Percentiles rank a stretch among this genome's conserved stretches.
Evolutionary conservation across 441 rosid genomes (phyloP).

Genomic region (Cnidoscolus chayamansa): DNA sequence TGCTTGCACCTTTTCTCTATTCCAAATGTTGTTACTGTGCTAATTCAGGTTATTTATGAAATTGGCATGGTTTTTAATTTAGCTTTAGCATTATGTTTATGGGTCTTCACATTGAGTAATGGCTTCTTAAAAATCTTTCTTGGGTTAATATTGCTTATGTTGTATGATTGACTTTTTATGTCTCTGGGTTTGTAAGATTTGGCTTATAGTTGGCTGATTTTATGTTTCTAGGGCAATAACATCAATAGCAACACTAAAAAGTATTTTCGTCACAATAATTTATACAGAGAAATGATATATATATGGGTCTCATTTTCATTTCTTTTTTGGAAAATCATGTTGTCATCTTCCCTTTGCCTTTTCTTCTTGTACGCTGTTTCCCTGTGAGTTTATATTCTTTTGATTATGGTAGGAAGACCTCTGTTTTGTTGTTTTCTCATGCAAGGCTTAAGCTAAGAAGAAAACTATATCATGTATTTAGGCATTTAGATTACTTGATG

Average conservation of each 20-base stretch:
- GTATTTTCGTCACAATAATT: neutral
- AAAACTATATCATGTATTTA: neutral
- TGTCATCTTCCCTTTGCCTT: neutral
- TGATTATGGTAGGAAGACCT: neutral
- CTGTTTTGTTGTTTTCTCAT: neutral
- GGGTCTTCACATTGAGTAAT: no score
- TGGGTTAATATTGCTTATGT: neutral
- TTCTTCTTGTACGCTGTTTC: neutral
- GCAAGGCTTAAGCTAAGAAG: neutral
- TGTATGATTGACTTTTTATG: neutral
- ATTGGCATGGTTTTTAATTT: no score
- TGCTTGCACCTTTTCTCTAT: no score
- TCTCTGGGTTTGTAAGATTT: neutral
- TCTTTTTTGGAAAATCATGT: neutral
- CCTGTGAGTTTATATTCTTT: neutral
- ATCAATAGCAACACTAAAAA: neutral
- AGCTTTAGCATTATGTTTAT: no score
- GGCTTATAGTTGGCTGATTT: slow-evolving; percentile 5
- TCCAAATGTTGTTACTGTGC: no score
- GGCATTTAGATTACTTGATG: neutral
- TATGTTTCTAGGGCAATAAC: neutral
- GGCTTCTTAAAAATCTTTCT: neutral
- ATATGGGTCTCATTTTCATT: neutral
- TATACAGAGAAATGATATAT: neutral
- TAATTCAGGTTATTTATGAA: no score